Evolutionary conservation across 768 basidiomycete genomes (phyloP).

Genomic region (Kwoniella botswanensis): DNA sequence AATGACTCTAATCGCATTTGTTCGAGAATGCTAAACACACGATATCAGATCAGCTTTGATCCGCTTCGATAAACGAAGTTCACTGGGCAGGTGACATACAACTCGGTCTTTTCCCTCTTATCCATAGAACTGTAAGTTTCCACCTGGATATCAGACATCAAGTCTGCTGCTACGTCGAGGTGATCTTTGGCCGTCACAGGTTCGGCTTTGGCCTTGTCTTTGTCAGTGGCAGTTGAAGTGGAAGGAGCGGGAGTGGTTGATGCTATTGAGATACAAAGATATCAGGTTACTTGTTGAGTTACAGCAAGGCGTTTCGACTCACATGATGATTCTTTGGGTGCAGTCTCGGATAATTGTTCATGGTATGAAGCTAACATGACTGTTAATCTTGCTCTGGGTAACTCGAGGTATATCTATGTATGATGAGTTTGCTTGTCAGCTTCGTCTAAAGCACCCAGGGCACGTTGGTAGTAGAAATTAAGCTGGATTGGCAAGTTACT

Average conservation of each 20-base stretch:
- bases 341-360: conserved; percentile 68
- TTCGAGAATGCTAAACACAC: conserved; percentile 69
- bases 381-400: conserved; percentile 92
- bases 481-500: no score
- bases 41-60: background rate
- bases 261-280: conserved; percentile 11
- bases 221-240: conserved; percentile 29
- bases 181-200: conserved; percentile 66
- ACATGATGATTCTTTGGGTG: conserved; percentile 54
- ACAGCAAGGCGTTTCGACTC: conserved; percentile 8
- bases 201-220: conserved; percentile 48
- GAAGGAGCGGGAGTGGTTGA: conserved; percentile 28
- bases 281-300: background rate
- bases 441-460: no score
- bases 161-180: conserved; percentile 82
- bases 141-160: conserved; percentile 92
- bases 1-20: conserved; percentile 80
- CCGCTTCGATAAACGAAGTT: background rate
- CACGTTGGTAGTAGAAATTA: no score
- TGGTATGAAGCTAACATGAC: conserved; percentile 82
- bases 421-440: no score
- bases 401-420: conserved; percentile 95
- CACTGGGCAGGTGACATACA: conserved; percentile 58
- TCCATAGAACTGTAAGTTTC: conserved; percentile 99
- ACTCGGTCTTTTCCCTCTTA: conserved; percentile 95